Evolutionary conservation across 352 stramenopile species (phyloP).

Genomic region (Thraustochytrium sp.): DNA sequence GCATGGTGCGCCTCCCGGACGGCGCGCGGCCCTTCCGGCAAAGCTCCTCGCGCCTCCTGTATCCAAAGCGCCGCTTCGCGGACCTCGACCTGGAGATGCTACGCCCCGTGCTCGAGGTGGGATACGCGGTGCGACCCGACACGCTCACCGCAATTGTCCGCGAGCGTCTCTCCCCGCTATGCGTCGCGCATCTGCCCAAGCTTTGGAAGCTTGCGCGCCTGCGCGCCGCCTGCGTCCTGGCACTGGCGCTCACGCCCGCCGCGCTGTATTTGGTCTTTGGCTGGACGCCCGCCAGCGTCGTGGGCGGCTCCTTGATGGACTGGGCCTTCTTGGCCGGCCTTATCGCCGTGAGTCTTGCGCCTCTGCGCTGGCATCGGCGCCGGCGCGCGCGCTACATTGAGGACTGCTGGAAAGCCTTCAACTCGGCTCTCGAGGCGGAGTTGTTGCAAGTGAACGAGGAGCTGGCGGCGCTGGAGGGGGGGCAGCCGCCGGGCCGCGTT

Average conservation of each 20-base stretch:
- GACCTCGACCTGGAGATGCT: neutral
- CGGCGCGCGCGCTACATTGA: neutral
- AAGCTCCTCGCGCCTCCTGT: neutral
- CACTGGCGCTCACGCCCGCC: neutral
- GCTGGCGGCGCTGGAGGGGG: neutral
- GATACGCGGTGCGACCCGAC: neutral
- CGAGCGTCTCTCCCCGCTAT: neutral
- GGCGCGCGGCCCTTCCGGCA: neutral
- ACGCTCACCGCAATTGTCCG: neutral
- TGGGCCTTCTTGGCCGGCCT: neutral
- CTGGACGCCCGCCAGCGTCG: neutral
- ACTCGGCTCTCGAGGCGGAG: neutral
- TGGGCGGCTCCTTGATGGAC: neutral
- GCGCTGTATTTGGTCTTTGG: neutral
- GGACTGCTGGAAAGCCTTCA: neutral
- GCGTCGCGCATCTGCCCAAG: neutral
- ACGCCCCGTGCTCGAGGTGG: neutral
- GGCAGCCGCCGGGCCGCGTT: neutral
- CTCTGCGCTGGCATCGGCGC: neutral
- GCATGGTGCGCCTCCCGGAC: neutral
- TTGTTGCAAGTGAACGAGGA: neutral
- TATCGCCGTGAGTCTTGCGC: neutral
- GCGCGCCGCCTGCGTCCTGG: neutral
- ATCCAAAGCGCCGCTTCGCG: neutral
- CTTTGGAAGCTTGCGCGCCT: neutral